These are phyloP conservation scores for Plectosphaerella plurivora DNA, from an alignment of 2,329 filamentous ascomycete genomes.

Conservation along the genomic window DNA sequence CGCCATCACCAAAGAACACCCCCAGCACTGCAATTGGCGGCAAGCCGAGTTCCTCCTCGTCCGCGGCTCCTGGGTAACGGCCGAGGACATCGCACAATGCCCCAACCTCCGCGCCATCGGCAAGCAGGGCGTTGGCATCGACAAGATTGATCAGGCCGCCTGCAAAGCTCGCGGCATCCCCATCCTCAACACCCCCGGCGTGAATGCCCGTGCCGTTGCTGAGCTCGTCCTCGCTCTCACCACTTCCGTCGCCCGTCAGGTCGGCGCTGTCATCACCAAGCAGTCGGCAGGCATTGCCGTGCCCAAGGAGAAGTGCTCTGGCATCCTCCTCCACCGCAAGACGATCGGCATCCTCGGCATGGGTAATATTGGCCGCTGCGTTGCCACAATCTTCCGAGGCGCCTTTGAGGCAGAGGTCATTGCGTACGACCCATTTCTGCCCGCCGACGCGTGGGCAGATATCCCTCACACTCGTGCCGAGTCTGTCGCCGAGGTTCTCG, in stretches of 20 bases:
- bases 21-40: slow-evolving; percentile 31
- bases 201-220: slow-evolving; percentile 36
- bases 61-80: slow-evolving; percentile 28
- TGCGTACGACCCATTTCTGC: slow-evolving; percentile 29
- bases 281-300: slow-evolving; percentile 19
- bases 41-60: slow-evolving; percentile 33
- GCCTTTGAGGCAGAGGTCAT: slow-evolving; percentile 27
- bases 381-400: slow-evolving; percentile 29
- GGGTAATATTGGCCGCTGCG: slow-evolving; percentile 28
- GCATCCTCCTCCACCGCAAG: slow-evolving; percentile 26
- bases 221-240: slow-evolving; percentile 30
- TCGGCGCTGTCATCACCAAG: slow-evolving; percentile 22
- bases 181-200: slow-evolving; percentile 43
- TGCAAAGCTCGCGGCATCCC: slow-evolving; percentile 31
- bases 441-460: slow-evolving; percentile 23
- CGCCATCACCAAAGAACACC: slow-evolving; percentile 26
- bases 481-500: slow-evolving; percentile 25
- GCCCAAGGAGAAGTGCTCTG: slow-evolving; percentile 35
- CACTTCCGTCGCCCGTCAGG: slow-evolving; percentile 26
- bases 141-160: slow-evolving; percentile 37
- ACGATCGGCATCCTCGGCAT: slow-evolving; percentile 32
- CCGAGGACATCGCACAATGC: slow-evolving; percentile 28
- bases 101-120: slow-evolving; percentile 34
- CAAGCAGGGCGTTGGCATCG: slow-evolving; percentile 42
- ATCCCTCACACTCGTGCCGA: slow-evolving; percentile 23